phyloP scores from a whole-genome alignment of 441 rosid genomes.

The Syzygium syzygioides region DNA sequence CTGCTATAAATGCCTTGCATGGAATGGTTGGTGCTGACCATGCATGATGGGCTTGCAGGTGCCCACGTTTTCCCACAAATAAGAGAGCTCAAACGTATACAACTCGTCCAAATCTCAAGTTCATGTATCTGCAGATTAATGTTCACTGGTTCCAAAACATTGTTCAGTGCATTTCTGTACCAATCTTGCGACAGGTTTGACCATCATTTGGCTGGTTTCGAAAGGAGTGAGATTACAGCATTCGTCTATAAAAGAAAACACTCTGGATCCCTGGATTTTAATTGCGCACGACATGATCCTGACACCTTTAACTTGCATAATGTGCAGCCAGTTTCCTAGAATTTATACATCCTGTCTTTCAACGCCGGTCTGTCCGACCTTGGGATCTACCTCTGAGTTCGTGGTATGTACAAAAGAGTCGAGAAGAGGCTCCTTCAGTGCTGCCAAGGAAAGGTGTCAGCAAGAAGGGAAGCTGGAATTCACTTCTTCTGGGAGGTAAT shows the following conservation, averaged over 20 bases:
- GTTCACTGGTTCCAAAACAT: background rate
- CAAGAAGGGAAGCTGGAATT: slow-evolving; percentile 6
- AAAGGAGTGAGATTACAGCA: background rate
- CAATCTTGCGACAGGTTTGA: background rate
- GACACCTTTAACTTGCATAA: background rate
- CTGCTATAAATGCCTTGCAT: background rate
- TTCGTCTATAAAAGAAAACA: background rate
- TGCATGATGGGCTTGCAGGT: background rate
- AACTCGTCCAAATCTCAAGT: background rate
- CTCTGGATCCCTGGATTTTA: background rate
- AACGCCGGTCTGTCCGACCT: background rate
- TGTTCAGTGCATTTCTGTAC: background rate
- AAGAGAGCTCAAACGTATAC: background rate
- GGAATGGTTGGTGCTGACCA: background rate
- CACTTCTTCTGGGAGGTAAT: slow-evolving; percentile 36
- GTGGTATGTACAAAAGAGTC: background rate
- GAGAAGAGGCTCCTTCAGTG: background rate
- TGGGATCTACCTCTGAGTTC: background rate
- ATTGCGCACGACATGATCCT: background rate
- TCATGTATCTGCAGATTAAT: background rate
- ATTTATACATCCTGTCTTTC: background rate
- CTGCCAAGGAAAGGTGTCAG: background rate
- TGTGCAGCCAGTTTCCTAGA: background rate
- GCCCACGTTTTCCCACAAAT: background rate
- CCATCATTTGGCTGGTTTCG: background rate